These are phyloP conservation scores for Glebionis coronaria DNA, from an alignment of 129 eudicot genomes.

Conservation along the genomic window DNA sequence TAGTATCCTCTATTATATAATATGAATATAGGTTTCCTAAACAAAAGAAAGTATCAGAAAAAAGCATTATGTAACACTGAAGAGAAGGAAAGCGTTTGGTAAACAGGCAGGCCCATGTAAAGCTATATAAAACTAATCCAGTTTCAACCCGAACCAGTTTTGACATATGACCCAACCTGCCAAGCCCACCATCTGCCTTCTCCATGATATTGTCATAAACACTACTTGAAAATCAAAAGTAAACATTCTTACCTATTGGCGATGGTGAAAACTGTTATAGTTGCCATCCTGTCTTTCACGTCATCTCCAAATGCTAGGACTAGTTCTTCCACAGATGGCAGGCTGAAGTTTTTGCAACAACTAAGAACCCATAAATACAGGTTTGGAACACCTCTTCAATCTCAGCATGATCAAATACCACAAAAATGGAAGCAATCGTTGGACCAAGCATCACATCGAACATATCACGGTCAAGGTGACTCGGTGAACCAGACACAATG, in stretches of 20 bases:
- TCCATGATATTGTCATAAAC: too few species aligned
- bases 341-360: slow-evolving; percentile 84
- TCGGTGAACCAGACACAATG: slow-evolving; percentile 54
- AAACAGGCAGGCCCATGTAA: not conserved
- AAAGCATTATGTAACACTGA: too few species aligned
- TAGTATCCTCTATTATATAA: too few species aligned
- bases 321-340: slow-evolving; percentile 75
- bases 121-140: not conserved
- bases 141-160: not conserved
- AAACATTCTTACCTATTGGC: slow-evolving; percentile 61
- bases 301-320: slow-evolving; percentile 78
- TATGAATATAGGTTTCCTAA: too few species aligned
- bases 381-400: slow-evolving; percentile 72
- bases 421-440: slow-evolving; percentile 81
- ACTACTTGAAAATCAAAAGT: not conserved
- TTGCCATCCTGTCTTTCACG: slow-evolving; percentile 78
- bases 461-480: slow-evolving; percentile 84
- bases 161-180: not conserved
- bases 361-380: slow-evolving; percentile 73
- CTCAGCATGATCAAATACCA: slow-evolving; percentile 84
- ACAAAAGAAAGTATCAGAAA: too few species aligned
- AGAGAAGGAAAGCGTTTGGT: too few species aligned
- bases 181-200: too few species aligned
- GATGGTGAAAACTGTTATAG: slow-evolving; percentile 72
- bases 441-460: slow-evolving; percentile 87